These are phyloP conservation scores for Phylloboletellus chloephorus DNA, from an alignment of 1,284 basidiomycete genomes.

Conservation along the genomic window DNA sequence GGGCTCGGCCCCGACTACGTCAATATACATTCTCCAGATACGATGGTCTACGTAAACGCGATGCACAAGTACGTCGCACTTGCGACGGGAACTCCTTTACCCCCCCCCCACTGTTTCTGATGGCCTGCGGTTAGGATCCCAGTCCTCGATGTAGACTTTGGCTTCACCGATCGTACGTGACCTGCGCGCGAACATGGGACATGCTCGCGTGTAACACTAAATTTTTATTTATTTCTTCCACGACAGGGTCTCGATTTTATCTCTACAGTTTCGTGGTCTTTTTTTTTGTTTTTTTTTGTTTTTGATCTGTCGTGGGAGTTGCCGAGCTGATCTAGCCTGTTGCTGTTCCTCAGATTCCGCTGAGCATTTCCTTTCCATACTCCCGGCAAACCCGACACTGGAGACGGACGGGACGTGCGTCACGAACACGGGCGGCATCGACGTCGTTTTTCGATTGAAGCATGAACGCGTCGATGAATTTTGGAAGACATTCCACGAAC, in stretches of 20 bases:
- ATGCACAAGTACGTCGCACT: slow-evolving; percentile 2
- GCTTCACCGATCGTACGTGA: slow-evolving; percentile 4
- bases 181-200: too few relatives aligned
- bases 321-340: neutral
- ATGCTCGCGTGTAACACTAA: neutral
- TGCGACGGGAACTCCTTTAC: neutral
- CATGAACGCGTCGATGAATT: slow-evolving; percentile 4
- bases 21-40: slow-evolving; percentile 8
- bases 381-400: slow-evolving; percentile 3
- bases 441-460: slow-evolving; percentile 7
- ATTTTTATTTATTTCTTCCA: neutral
- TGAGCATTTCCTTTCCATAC: slow-evolving; percentile 8
- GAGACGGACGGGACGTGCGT: neutral
- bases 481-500: slow-evolving; percentile 3
- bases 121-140: too few relatives aligned
- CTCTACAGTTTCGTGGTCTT: slow-evolving; percentile 1
- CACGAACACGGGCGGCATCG: slow-evolving; percentile 2
- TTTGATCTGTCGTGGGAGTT: too few relatives aligned
- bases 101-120: too few relatives aligned
- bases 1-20: slow-evolving; percentile 1
- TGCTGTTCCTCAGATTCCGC: slow-evolving; percentile 1
- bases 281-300: too few relatives aligned
- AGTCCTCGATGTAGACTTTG: slow-evolving; percentile 5
- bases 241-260: slow-evolving; percentile 4
- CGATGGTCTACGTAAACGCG: slow-evolving; percentile 5